Conservation (phyloP, 768 basidiomycete genomes). For the Lactifluus rugatus region DNA sequence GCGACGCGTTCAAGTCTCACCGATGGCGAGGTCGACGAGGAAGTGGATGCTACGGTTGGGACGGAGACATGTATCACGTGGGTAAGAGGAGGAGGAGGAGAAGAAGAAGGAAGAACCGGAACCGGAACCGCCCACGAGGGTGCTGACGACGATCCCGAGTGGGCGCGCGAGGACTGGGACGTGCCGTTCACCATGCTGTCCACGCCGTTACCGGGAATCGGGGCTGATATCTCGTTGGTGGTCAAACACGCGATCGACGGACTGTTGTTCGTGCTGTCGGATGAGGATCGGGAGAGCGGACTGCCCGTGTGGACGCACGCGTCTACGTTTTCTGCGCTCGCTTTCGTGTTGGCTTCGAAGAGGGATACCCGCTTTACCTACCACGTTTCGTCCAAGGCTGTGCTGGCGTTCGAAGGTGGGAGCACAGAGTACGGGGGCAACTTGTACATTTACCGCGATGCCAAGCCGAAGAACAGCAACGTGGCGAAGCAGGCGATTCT, state of each 20-base stretch:
- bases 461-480: slow-evolving; percentile 37
- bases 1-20: slow-evolving; percentile 67
- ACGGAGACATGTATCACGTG: slow-evolving; percentile 55
- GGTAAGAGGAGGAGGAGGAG: slow-evolving; percentile 31
- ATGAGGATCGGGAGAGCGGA: slow-evolving; percentile 15
- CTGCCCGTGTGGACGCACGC: slow-evolving; percentile 56
- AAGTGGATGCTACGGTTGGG: slow-evolving; percentile 72
- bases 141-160: slow-evolving; percentile 39
- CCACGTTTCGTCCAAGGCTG: slow-evolving; percentile 47
- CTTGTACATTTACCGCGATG: slow-evolving; percentile 72
- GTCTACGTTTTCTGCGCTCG: slow-evolving; percentile 80
- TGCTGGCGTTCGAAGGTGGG: slow-evolving; percentile 82
- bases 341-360: slow-evolving; percentile 92
- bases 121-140: no score
- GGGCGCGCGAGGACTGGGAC: slow-evolving; percentile 30
- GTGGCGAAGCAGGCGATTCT: slow-evolving; percentile 78
- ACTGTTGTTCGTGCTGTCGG: slow-evolving; percentile 21
- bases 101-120: no score
- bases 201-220: slow-evolving; percentile 52
- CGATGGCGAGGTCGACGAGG: slow-evolving; percentile 86
- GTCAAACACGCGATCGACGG: slow-evolving; percentile 49
- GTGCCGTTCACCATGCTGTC: slow-evolving; percentile 52
- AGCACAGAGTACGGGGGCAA: slow-evolving; percentile 61
- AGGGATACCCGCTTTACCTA: slow-evolving; percentile 81
- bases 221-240: slow-evolving; percentile 37